These are phyloP conservation scores for Leishmania guyanensis DNA, from an alignment of 208 protist species.

Conservation along the genomic window DNA sequence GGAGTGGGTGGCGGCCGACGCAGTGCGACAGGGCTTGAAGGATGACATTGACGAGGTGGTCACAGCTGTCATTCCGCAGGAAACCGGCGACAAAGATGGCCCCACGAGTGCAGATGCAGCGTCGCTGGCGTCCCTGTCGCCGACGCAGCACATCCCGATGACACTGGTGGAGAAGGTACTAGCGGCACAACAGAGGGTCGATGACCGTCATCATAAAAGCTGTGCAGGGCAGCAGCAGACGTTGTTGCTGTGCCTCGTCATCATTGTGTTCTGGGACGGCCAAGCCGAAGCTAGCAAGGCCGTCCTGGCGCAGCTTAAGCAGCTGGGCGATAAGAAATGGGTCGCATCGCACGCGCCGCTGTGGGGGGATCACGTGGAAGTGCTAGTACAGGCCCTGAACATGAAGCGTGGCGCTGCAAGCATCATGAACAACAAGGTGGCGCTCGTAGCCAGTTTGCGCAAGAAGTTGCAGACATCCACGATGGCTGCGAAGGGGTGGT, in stretches of 20 bases:
- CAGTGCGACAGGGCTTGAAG: constrained; percentile 14
- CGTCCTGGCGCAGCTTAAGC: constrained; percentile 57
- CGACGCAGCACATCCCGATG: constrained; percentile 9
- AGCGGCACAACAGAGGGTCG: not conserved
- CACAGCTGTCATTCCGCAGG: constrained; percentile 8
- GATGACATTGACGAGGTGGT: constrained; percentile 26
- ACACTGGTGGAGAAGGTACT: constrained; percentile 9
- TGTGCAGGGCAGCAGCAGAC: not conserved
- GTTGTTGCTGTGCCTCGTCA: constrained; percentile 44
- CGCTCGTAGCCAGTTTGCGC: constrained; percentile 61
- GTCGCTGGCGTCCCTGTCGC: not conserved
- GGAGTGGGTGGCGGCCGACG: constrained; percentile 33
- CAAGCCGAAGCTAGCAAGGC: constrained; percentile 55
- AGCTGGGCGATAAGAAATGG: constrained; percentile 45
- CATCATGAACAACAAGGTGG: constrained; percentile 58
- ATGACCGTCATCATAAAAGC: not conserved
- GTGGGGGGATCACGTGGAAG: constrained; percentile 42
- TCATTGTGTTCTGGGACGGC: constrained; percentile 80
- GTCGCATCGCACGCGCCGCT: not conserved
- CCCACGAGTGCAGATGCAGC: not conserved
- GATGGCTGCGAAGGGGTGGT: constrained; percentile 20
- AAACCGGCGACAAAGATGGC: not conserved
- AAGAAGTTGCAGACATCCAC: constrained; percentile 52
- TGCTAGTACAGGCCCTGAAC: constrained; percentile 82
- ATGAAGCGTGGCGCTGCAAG: constrained; percentile 72